Percentiles rank a stretch among this genome's conserved stretches.
phyloP scores from a whole-genome alignment of 73 alveolate genomes.

The Tetrahymena thermophila region DNA sequence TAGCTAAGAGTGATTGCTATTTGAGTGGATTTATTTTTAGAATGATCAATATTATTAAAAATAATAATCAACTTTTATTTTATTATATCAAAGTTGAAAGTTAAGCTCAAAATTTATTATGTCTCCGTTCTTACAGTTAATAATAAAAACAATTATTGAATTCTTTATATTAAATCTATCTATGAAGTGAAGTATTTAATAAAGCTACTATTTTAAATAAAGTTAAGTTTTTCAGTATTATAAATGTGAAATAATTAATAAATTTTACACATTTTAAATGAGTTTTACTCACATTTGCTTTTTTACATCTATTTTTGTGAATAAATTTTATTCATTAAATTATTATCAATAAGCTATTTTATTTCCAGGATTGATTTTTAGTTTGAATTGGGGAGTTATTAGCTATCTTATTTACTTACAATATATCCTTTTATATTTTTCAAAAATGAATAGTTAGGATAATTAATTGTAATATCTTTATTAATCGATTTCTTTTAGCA shows the following conservation, averaged over 20 bases:
- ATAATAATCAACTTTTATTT: neutral
- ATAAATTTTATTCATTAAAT: neutral
- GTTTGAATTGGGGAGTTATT: neutral
- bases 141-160: neutral
- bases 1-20: too few relatives aligned
- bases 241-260: too few relatives aligned
- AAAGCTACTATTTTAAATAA: too few relatives aligned
- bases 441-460: neutral
- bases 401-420: neutral
- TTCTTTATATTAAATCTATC: too few relatives aligned
- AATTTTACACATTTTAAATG: neutral
- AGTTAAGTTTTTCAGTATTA: neutral
- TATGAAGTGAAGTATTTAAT: neutral
- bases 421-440: too few relatives aligned
- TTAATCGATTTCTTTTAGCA: too few relatives aligned
- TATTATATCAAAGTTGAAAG: neutral
- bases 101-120: neutral
- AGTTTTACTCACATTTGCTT: neutral
- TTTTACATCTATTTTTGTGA: too few relatives aligned
- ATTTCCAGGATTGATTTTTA: neutral
- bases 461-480: too few relatives aligned
- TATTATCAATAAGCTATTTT: neutral
- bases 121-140: neutral
- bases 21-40: neutral
- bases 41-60: neutral